These are phyloP conservation scores for Trichoderma gamsii DNA, from an alignment of 495 filamentous ascomycete genomes.

Conservation along the genomic window DNA sequence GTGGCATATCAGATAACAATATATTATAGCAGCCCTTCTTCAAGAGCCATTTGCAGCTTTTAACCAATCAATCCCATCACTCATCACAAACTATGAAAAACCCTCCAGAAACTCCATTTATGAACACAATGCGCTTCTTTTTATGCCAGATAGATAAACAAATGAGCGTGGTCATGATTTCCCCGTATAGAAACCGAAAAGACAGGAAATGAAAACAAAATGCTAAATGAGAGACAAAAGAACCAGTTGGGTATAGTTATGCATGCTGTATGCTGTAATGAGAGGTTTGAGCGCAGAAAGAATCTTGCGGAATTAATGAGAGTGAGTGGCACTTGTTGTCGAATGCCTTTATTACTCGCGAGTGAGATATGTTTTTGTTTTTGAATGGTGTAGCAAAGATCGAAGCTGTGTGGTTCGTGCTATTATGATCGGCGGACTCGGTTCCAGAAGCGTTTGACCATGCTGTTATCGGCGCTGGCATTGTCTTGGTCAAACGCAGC, in stretches of 20 bases:
- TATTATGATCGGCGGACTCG: slow-evolving; percentile 23
- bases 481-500: slow-evolving; percentile 30
- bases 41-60: no score
- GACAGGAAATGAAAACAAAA: background rate
- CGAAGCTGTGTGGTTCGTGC: background rate
- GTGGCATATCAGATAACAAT: no score
- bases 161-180: background rate
- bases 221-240: background rate
- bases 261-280: background rate
- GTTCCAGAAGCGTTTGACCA: slow-evolving; percentile 32
- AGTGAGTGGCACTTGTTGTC: background rate
- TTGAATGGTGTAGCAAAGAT: background rate
- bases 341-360: background rate
- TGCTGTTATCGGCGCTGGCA: slow-evolving; percentile 21
- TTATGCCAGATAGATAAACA: background rate
- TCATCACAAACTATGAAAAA: no score
- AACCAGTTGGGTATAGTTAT: background rate
- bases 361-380: background rate
- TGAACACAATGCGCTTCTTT: no score
- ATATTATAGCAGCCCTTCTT: no score
- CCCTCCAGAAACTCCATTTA: no score
- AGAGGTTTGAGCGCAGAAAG: background rate
- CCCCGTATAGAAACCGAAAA: background rate
- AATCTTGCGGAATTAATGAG: background rate
- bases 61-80: no score